Percentiles rank a stretch among this genome's conserved stretches.
Conservation (phyloP, 768 basidiomycete genomes). For the Pleurotus salmoneostramineus region DNA sequence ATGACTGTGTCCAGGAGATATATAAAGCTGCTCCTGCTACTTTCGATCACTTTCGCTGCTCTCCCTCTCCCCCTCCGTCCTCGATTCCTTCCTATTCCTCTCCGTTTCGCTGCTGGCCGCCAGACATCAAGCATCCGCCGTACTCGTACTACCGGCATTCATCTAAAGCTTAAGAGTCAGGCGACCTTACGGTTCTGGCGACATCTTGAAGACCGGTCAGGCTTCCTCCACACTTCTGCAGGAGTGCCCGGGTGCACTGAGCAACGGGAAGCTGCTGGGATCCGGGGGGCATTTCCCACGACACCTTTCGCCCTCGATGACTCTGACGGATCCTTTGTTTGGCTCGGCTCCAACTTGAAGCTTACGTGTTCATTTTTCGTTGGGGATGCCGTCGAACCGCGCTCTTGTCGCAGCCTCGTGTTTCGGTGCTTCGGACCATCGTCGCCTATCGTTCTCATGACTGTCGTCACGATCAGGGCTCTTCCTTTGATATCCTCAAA, state of each 20-base stretch:
- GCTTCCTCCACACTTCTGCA: not conserved
- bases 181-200: not conserved
- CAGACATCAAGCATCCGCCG: too few relatives aligned
- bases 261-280: not conserved
- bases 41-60: constrained; percentile 6
- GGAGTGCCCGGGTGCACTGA: too few relatives aligned
- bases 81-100: not conserved
- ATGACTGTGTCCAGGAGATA: constrained; percentile 25
- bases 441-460: constrained; percentile 6
- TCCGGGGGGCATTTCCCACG: not conserved
- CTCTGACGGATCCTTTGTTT: too few relatives aligned
- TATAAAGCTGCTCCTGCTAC: constrained; percentile 12
- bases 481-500: not conserved
- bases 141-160: too few relatives aligned
- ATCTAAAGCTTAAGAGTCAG: too few relatives aligned
- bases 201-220: not conserved
- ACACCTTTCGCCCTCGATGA: not conserved
- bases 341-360: too few relatives aligned
- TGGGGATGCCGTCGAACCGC: not conserved
- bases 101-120: not conserved
- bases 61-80: not conserved
- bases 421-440: constrained; percentile 5
- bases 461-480: constrained; percentile 1
- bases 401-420: not conserved
- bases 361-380: not conserved